These are phyloP conservation scores for Tetradesmus lagerheimii DNA, from an alignment of 139 green algal genomes.

Conservation along the genomic window DNA sequence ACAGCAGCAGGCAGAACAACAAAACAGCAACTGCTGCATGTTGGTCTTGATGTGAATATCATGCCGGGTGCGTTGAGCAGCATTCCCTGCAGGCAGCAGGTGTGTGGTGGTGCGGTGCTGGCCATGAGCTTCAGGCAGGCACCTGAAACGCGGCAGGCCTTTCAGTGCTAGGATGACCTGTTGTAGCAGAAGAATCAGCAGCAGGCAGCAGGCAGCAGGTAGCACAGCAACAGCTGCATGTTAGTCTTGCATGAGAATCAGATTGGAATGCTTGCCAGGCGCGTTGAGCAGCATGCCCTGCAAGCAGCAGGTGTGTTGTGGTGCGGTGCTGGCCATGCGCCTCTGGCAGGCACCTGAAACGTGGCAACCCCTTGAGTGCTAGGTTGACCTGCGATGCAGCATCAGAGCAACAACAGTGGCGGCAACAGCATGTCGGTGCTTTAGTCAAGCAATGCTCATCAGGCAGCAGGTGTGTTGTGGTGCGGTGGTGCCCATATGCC, in stretches of 20 bases:
- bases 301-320: constrained; percentile 71
- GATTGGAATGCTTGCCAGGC: constrained; percentile 50
- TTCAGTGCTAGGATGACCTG: constrained; percentile 70
- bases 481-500: constrained; percentile 54
- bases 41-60: too few species aligned
- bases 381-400: constrained; percentile 64
- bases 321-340: constrained; percentile 58
- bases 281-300: too few species aligned
- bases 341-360: constrained; percentile 65
- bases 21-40: too few species aligned
- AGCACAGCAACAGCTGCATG: too few species aligned
- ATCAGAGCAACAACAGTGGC: background rate
- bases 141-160: constrained; percentile 65
- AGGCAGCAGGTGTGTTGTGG: background rate
- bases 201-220: too few species aligned
- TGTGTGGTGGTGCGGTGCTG: constrained; percentile 50
- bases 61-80: too few species aligned
- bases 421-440: too few species aligned
- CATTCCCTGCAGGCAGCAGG: constrained; percentile 48
- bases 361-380: constrained; percentile 60
- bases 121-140: constrained; percentile 56
- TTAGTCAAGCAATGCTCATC: constrained; percentile 51
- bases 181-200: too few species aligned
- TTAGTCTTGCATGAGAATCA: too few species aligned
- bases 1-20: too few species aligned